Evolutionary conservation across 495 filamentous ascomycete species (phyloP), one percentile per base, ranked within the genome.

Genomic region (Lasiosphaeris hirsuta): DNA sequence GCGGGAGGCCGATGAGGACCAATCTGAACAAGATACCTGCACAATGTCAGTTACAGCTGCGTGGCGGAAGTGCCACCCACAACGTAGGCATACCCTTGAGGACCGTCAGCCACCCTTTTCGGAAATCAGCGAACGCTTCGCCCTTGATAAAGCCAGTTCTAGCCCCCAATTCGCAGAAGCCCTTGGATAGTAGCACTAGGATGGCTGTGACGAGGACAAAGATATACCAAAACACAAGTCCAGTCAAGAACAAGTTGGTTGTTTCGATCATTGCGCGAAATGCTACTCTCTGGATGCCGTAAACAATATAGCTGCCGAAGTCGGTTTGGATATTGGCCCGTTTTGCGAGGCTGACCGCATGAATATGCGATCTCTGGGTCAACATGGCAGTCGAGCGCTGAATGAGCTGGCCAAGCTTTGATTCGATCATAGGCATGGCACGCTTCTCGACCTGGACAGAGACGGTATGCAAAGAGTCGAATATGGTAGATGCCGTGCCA

Each of bases 241-340:
- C 91, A 9, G 93, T 97, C 71, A 97, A 70, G 73, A 98, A 98
- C 54, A 97, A 84, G 71, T 98, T 98, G 41, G 93, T 96, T 1
- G 81, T 76, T 72, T 98, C 94, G 46, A 98, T 96, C 11, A 77
- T 75, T 17, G 89, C 87, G 15, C 81, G 80, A 80, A 96, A 98
- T 6, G 89, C 91, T 50, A 95, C 92, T 72, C 94, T 86, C 62
- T 92, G 81, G 54, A 98, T 96, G 59, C 94, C 94, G 40, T 81
- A 84, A 14, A 98, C 87, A 57, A 89, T 75, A 62, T 88, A 79
- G 51, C 82, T 84, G 46, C 81, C 75, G 2, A 63, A 74, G 10
- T 58, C 64, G 7, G 78, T 80, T 58, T 77, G 75, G 41, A 76
- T 70, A 56, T 80, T 78, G 17, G 53, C 66, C 18, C 76, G 73